phyloP scores from a whole-genome alignment of 495 filamentous ascomycete genomes.

The Cryomyces antarcticus region DNA sequence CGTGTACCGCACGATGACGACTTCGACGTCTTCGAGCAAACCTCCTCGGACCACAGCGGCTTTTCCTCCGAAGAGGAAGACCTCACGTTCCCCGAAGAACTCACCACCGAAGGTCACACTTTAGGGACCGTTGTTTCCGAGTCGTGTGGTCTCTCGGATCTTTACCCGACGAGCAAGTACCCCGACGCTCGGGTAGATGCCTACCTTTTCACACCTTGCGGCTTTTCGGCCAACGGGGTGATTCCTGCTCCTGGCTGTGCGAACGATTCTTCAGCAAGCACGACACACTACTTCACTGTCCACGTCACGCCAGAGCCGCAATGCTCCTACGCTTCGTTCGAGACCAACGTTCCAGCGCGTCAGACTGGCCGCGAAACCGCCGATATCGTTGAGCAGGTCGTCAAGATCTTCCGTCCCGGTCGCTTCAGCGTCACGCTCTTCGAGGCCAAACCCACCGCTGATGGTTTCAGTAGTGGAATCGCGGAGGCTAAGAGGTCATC shows the following conservation, averaged over 20 bases:
- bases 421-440: conserved; percentile 96
- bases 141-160: conserved; percentile 66
- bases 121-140: conserved; percentile 88
- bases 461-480: conserved; percentile 17
- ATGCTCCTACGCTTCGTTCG: conserved; percentile 97
- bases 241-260: conserved; percentile 49
- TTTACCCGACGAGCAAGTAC: conserved; percentile 72
- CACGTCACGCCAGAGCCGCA: conserved; percentile 95
- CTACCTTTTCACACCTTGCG: conserved; percentile 92
- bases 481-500: conserved; percentile 27
- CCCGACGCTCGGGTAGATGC: conserved; percentile 90
- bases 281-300: conserved; percentile 92
- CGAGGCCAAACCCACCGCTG: conserved; percentile 48
- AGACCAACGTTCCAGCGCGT: conserved; percentile 90
- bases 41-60: conserved; percentile 44
- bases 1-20: conserved; percentile 18
- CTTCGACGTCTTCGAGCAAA: conserved; percentile 65
- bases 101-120: conserved; percentile 84
- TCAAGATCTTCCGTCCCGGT: conserved; percentile 85
- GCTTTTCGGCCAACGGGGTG: conserved; percentile 95
- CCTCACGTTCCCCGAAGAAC: conserved; percentile 39
- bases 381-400: conserved; percentile 82
- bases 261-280: conserved; percentile 8
- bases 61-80: conserved; percentile 33
- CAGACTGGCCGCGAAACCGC: conserved; percentile 75